Evolutionary conservation across 108 stramenopile species (phyloP).

Genomic region (Nitzschia sp.): DNA sequence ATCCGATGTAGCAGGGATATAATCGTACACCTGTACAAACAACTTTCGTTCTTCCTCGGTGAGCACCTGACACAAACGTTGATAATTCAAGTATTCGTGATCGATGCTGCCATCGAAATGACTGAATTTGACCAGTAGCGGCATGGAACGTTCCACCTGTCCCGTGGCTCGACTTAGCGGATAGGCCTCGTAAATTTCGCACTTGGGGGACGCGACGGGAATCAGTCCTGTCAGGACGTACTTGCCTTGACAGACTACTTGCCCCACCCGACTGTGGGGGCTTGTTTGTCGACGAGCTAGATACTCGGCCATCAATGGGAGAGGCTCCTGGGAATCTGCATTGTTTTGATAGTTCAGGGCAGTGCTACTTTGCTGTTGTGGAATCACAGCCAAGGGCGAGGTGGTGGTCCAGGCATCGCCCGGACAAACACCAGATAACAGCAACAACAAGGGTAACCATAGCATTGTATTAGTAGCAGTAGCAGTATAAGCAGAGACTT

Average conservation of each 20-base stretch:
- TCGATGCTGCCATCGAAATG: not conserved
- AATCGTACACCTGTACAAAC: slow-evolving; percentile 4
- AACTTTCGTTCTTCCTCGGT: not conserved
- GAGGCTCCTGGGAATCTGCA: too few relatives aligned
- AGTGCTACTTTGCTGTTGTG: too few relatives aligned
- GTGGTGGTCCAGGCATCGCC: too few relatives aligned
- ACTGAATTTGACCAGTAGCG: slow-evolving; percentile 7
- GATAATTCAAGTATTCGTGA: not conserved
- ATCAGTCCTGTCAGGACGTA: slow-evolving; percentile 4
- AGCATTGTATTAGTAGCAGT: too few relatives aligned
- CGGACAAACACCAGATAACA: too few relatives aligned
- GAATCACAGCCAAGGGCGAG: too few relatives aligned
- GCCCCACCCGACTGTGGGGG: slow-evolving; percentile 1
- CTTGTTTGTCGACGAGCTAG: too few relatives aligned
- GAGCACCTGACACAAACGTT: not conserved
- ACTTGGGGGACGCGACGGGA: not conserved
- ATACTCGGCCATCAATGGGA: too few relatives aligned
- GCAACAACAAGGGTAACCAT: too few relatives aligned
- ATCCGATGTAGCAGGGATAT: slow-evolving; percentile 2
- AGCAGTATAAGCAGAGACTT: too few relatives aligned
- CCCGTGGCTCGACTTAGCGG: not conserved
- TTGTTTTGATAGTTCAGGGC: too few relatives aligned
- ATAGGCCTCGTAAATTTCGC: slow-evolving; percentile 10
- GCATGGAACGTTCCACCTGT: not conserved
- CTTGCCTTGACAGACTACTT: not conserved